Evolutionary conservation across 306 rosid genomes (phyloP).

Genomic region (Cicer pinnatifidum): DNA sequence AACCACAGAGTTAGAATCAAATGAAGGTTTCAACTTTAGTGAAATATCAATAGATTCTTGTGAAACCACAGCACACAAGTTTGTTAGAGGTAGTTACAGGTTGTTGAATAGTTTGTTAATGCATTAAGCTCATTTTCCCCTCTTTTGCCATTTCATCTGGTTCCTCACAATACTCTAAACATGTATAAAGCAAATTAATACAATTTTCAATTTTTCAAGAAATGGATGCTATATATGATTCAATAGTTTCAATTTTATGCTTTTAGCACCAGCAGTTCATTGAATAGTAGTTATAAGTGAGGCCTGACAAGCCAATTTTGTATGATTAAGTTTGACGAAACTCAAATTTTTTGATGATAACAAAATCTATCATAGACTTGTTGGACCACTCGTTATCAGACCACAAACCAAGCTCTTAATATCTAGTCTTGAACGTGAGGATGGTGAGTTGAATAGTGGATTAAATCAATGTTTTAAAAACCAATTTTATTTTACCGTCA

Average conservation of each 20-base stretch:
- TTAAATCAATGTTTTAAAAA: too few relatives aligned
- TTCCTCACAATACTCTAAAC: too few relatives aligned
- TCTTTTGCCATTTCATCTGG: not conserved
- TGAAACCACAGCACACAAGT: not conserved
- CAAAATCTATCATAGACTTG: not conserved
- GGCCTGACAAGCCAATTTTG: not conserved
- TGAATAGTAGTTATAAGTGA: not conserved
- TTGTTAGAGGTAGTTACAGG: not conserved
- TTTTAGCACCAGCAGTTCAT: not conserved
- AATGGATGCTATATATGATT: not conserved
- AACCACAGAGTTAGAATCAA: not conserved
- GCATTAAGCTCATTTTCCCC: not conserved
- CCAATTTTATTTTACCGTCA: too few relatives aligned
- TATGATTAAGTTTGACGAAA: not conserved
- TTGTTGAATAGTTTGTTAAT: too few relatives aligned
- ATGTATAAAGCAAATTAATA: too few relatives aligned
- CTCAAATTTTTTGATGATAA: not conserved
- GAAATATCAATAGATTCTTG: slow-evolving; percentile 12
- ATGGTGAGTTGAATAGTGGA: too few relatives aligned
- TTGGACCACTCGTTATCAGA: not conserved
- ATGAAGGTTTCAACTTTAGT: not conserved
- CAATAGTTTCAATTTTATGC: slow-evolving; percentile 8
- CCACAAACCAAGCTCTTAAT: not conserved
- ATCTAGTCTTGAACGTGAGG: not conserved
- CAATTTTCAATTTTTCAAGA: not conserved